Evolutionary conservation across 2,329 filamentous ascomycete species (phyloP), one percentile per base, ranked within the genome.

Genomic region (Cladosporium cucumerinum): DNA sequence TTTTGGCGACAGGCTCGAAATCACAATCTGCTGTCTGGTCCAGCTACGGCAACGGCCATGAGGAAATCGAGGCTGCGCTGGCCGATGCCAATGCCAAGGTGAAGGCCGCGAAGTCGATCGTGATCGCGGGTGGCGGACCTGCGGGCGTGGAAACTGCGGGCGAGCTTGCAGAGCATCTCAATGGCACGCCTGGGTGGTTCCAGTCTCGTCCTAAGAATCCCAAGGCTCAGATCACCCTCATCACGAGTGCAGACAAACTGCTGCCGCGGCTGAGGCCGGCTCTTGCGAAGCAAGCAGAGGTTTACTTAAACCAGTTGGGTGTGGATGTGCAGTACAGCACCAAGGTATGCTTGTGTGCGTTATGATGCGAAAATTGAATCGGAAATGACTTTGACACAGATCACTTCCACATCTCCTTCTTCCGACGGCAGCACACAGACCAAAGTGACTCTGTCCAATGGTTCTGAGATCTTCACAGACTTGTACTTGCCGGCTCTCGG

Each of bases 1-100:
- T 86, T 48, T 79, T 86, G 65, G 83, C 83, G 2, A 84, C 83
- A 0, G 84, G 84, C 16, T 81, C 80, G 32, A 78, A 70, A 21
- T 82, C 83, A 1, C 68, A 74, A 28, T 73, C 78, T 34, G 74
- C 78, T 0, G 74, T 78, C 5, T 72, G 81, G 66, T 81, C 80
- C 32, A 70, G 76, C 25, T 76, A 78, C 51, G 76, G 73, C 32
- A 67, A 71, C 12, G 67, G 74, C 11, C 66, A 68, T 30, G 63
- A 66, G 10, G 69, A 69, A 8, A 65, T 69, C 46, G 63, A 67
- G 32, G 61, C 54, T 26, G 67, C 69, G 18, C 68, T 81, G 61
- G 65, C 69, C 8, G 69, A 72, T 5, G 69, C 72, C 52, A 74
- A 76, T 52, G 46, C 46, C 1, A 69, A 71, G 36, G 66, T 77